phyloP scores from a whole-genome alignment of 768 basidiomycete genomes.

The Daedaleopsis sinensis region DNA sequence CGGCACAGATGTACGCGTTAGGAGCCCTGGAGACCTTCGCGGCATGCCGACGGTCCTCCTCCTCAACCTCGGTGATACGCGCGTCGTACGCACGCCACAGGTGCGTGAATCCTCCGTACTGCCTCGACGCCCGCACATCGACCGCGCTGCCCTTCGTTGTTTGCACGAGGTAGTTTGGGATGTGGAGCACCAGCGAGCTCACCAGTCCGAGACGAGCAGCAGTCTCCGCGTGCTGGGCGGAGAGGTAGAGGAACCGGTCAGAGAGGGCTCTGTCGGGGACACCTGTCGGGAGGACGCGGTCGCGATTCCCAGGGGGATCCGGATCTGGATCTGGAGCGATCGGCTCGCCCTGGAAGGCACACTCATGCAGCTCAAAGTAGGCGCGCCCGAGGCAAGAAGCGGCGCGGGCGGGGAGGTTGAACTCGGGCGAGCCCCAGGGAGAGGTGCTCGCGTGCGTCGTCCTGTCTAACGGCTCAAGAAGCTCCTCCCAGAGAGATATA shows the following conservation, averaged over 20 bases:
- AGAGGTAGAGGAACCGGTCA: constrained; percentile 3
- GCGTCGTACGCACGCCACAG: constrained; percentile 9
- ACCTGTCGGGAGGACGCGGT: background rate
- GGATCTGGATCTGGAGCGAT: constrained; percentile 2
- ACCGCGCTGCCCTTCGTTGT: constrained; percentile 1
- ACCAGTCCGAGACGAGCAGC: constrained; percentile 5
- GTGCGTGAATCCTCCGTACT: background rate
- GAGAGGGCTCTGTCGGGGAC: background rate
- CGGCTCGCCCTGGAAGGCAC: background rate
- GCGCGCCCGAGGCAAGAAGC: constrained; percentile 2
- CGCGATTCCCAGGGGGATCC: background rate
- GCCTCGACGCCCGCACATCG: background rate
- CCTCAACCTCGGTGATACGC: background rate
- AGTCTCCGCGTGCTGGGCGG: constrained; percentile 9
- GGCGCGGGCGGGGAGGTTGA: constrained; percentile 5
- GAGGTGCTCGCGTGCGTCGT: background rate
- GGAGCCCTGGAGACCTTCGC: constrained; percentile 4
- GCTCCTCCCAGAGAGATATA: constrained; percentile 4
- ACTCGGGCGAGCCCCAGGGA: no score
- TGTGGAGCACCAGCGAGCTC: constrained; percentile 4
- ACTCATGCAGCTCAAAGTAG: constrained; percentile 9
- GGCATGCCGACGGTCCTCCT: background rate
- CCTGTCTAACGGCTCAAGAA: background rate
- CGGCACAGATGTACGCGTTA: constrained; percentile 18
- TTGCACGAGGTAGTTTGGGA: background rate